Evolutionary conservation across 495 filamentous ascomycete species (phyloP), one percentile per base, ranked within the genome.

Genomic region (Achaetomiella virescens): DNA sequence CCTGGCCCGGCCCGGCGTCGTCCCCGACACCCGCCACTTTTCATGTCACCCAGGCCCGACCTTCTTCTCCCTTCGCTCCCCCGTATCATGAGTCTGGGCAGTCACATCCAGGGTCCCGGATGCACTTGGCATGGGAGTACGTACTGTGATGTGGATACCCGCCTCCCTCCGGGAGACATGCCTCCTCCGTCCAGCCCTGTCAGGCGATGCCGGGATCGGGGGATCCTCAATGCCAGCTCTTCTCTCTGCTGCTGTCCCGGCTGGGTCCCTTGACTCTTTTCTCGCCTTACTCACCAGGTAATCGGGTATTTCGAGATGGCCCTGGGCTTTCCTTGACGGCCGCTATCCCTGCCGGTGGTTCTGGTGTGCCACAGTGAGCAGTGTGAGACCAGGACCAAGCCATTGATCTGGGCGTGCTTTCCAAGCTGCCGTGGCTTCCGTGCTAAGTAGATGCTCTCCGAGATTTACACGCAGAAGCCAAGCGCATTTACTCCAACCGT

Each of bases 61-160:
- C 12, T 41, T 36, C 22, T 43, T 45, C 48, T 20, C 10, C n/a
- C 40, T 46, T 46, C 42, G 25, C 42, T 44, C 36, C 48, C 35
- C 57, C 44, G 21, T 29, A 38, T 52, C 41, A 25, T 29, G 45
- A 41, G 21, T 24, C 9, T 44, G 41, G 27, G 46, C 40, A 46
- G 52, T 54, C 51, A 40, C 50, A 54, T 55, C 25, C 50, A 36
- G 48, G 37, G 27, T 24, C 11, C 48, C 25, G 24, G 48, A 42
- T 42, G 43, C 44, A 15, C 38, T 55, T 18, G 47, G 47, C 47
- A 54, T 24, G 27, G 51, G 49, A 40, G 46, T 60, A 51, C 46
- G 41, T 60, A 40, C 44, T 52, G 47, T 14, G n/a, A 45, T 55
- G 58, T 59, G 57, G 57, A 59, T 51, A 43, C 11, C 14, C 9